Base-by-base conservation (phyloP, 2,329 filamentous ascomycete species). In the Harringtonia lauricola region DNA sequence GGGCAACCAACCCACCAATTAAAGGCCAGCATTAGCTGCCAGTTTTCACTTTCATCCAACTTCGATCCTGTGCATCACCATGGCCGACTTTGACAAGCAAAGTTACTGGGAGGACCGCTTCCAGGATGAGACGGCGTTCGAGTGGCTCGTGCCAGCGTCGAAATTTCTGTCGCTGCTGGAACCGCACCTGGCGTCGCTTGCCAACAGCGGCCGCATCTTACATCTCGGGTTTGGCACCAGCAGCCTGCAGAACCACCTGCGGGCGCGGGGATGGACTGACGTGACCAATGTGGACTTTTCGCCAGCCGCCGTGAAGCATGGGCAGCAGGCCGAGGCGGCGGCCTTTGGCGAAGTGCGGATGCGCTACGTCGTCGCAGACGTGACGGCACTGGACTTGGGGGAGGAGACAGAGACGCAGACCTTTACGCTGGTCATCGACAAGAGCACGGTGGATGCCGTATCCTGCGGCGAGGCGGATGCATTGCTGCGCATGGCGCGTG, bases 251-350 rank as follows among this genome's bases (percentile, higher is more conserved):
- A 68, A 63, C 49, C 61, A 65, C 47, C 56, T 72, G n/a, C 67
- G 70, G 6, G 47, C 47, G 5, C 54, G 54, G 9, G 68, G 67
- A 2, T 67, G 67, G 47, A n/a, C 42, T 3, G 51, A 66, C 49
- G 57, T 73, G 17, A 67, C 65, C 8, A 73, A 72, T 47, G 54
- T 70, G 46, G 70, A 72, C 54, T 73, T 67, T 48, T 69, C 72
- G 51, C 68, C 68, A 5, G 57, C 69, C 8, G 70, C 70, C 7
- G 54, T 66, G 9, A 59, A 65, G 19, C 62, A 66, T 24, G 68
- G 68, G 1, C 60, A 57, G 4, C 51, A 61, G 26, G 55, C 66
- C 3, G 69, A 73, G 49, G 39, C 51, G 22, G 40, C 50, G 7
- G 57, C 52, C 2, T 73, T 73, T 48, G 65, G 67, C 17, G 61